Evolutionary conservation across 2,329 filamentous ascomycete species (phyloP).

Genomic region (Aspergillaceae sp.): DNA sequence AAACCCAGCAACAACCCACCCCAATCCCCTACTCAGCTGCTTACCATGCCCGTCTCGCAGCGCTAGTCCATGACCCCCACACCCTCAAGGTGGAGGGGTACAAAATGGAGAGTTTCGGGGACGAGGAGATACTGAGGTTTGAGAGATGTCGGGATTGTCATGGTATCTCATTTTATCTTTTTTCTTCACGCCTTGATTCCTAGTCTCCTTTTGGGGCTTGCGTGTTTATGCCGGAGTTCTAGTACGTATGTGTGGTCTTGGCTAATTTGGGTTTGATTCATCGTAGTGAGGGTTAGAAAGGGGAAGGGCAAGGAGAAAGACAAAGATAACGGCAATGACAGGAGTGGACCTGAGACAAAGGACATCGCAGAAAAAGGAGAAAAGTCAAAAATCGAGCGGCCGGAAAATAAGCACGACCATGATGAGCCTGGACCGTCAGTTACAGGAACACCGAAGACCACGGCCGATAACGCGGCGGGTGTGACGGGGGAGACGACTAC

Average conservation of each 20-base stretch:
- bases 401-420: neutral
- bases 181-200: neutral
- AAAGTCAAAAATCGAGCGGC: neutral
- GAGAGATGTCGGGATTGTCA: constrained; percentile 2
- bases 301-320: neutral
- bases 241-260: too few species aligned
- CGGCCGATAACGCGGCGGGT: too few species aligned
- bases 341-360: too few species aligned
- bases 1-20: too few species aligned
- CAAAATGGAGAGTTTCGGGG: neutral
- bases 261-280: too few species aligned
- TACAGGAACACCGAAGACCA: too few species aligned
- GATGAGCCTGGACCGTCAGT: neutral
- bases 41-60: too few species aligned
- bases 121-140: neutral
- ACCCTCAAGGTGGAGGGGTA: constrained; percentile 1
- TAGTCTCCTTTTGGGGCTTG: too few species aligned
- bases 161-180: neutral
- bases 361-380: neutral
- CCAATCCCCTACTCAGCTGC: too few species aligned
- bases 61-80: neutral
- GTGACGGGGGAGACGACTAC: too few species aligned
- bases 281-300: too few species aligned
- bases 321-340: neutral
- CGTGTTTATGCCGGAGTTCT: too few species aligned